Conservation (phyloP, 371 early-diverging fungal species). For the Neoconidiobolus thromboides region DNA sequence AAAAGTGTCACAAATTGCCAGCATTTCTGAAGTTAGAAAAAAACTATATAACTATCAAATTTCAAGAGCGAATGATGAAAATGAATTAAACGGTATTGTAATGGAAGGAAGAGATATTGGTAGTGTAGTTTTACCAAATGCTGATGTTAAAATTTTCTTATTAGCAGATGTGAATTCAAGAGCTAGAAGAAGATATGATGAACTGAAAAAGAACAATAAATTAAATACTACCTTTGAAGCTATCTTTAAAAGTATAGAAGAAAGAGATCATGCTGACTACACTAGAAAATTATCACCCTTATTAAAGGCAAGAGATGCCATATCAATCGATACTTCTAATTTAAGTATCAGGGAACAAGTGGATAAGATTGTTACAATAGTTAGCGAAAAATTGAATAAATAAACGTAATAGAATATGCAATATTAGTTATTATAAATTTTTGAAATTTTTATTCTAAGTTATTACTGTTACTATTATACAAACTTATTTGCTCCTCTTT, state of each 20-base stretch:
- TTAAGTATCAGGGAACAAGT: slow-evolving; percentile 62
- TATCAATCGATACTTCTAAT: slow-evolving; percentile 59
- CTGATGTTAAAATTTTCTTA: slow-evolving; percentile 77
- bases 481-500: background rate
- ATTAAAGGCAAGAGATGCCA: slow-evolving; percentile 56
- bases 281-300: slow-evolving; percentile 61
- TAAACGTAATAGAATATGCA: background rate
- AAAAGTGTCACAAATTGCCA: slow-evolving; percentile 45
- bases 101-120: slow-evolving; percentile 95
- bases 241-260: slow-evolving; percentile 35
- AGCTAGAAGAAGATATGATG: slow-evolving; percentile 55
- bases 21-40: slow-evolving; percentile 36
- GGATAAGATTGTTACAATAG: slow-evolving; percentile 33
- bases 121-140: slow-evolving; percentile 69
- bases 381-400: slow-evolving; percentile 10
- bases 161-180: slow-evolving; percentile 51
- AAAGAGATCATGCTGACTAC: slow-evolving; percentile 59
- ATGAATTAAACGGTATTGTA: slow-evolving; percentile 37
- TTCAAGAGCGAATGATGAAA: slow-evolving; percentile 8
- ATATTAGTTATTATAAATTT: too few species aligned
- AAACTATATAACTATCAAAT: slow-evolving; percentile 43
- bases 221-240: slow-evolving; percentile 16
- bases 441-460: too few species aligned
- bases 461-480: background rate
- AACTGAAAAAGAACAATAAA: slow-evolving; percentile 18